phyloP scores from a whole-genome alignment of 2,329 filamentous ascomycete species.

The Scedosporium boydii region DNA sequence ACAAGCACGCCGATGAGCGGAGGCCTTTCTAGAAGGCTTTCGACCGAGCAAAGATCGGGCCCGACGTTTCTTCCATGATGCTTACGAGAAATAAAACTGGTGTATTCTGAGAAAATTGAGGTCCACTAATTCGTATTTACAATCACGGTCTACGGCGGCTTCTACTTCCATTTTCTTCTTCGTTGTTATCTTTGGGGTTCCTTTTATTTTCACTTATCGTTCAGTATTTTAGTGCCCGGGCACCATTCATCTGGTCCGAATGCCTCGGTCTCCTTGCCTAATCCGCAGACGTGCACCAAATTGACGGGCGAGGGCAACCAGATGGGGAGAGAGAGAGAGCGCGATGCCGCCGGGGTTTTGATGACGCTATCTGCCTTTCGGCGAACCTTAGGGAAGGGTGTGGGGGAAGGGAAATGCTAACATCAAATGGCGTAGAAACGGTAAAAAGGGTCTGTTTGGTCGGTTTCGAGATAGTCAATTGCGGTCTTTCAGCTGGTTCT shows the following conservation, averaged over 20 bases:
- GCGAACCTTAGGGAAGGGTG: background rate
- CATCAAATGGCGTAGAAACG: slow-evolving; percentile 3
- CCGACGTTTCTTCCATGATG: background rate
- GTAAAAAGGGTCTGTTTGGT: slow-evolving; percentile 1
- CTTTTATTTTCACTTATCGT: background rate
- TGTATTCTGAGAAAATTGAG: background rate
- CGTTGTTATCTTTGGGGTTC: background rate
- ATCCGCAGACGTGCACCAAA: background rate
- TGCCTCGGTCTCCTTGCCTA: background rate
- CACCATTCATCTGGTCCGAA: background rate
- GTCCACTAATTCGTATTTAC: background rate
- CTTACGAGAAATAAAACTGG: slow-evolving; percentile 2
- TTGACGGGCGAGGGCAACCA: background rate
- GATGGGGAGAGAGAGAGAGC: background rate
- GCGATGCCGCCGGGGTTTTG: background rate
- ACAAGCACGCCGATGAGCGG: slow-evolving; percentile 9
- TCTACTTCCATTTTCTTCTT: background rate
- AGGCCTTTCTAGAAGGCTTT: slow-evolving; percentile 10
- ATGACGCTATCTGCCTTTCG: slow-evolving; percentile 2
- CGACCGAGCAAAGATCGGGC: background rate
- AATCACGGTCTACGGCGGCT: background rate
- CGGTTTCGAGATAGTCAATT: background rate
- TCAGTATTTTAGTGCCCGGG: background rate
- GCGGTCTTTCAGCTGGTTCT: slow-evolving; percentile 2
- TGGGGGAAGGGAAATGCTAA: background rate